Conservation (phyloP, 2,329 filamentous ascomycete genomes). For the Balansia obtecta region DNA sequence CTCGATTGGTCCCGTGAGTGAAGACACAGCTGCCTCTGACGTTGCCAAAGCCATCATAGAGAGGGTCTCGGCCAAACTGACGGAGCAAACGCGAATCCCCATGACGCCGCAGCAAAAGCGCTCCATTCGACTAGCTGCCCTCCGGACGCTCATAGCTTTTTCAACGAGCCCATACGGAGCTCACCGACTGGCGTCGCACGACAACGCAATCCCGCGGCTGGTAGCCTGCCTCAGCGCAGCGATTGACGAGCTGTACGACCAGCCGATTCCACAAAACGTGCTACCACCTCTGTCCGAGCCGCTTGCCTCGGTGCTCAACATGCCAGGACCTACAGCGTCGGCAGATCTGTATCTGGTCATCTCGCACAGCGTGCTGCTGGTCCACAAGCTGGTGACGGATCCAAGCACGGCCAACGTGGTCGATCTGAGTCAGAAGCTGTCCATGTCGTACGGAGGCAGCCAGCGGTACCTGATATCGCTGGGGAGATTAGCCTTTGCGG, state of each 20-base stretch:
- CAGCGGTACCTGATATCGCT: constrained; percentile 76
- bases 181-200: constrained; percentile 53
- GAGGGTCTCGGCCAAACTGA: constrained; percentile 49
- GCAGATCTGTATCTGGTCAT: constrained; percentile 32
- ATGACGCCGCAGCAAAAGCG: constrained; percentile 27
- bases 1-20: constrained; percentile 54
- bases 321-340: constrained; percentile 11
- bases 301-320: constrained; percentile 2
- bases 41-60: constrained; percentile 42
- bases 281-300: constrained; percentile 13
- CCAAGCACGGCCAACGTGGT: constrained; percentile 30
- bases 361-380: constrained; percentile 32
- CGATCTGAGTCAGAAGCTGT: constrained; percentile 61
- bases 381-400: constrained; percentile 40
- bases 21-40: constrained; percentile 28
- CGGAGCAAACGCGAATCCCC: constrained; percentile 35
- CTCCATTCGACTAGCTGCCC: constrained; percentile 30
- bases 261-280: constrained; percentile 30
- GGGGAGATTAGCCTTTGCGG: constrained; percentile 72
- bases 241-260: constrained; percentile 62
- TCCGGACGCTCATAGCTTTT: constrained; percentile 48
- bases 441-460: constrained; percentile 54
- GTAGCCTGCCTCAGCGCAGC: constrained; percentile 52
- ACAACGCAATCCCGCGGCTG: constrained; percentile 58
- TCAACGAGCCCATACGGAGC: constrained; percentile 50